phyloP scores from a whole-genome alignment of 1,284 basidiomycete genomes.

The Exobasidium cylindrosporum region DNA sequence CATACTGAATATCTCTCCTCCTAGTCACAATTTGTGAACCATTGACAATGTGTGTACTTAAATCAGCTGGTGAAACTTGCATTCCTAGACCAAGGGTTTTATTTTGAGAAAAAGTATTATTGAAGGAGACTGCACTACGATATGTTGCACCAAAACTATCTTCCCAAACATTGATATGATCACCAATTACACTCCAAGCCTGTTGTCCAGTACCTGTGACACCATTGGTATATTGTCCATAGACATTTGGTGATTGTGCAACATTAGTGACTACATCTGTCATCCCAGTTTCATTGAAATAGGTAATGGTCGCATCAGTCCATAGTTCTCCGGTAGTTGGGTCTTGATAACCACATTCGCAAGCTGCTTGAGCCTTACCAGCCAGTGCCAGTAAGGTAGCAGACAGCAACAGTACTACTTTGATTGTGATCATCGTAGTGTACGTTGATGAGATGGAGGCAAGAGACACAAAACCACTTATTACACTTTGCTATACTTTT shows the following conservation, averaged over 20 bases:
- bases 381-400: background rate
- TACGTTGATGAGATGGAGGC: background rate
- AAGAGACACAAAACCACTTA: background rate
- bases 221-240: conserved; percentile 25
- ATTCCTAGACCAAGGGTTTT: conserved; percentile 22
- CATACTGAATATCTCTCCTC: conserved; percentile 44
- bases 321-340: conserved; percentile 36
- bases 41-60: conserved; percentile 30
- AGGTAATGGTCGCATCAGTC: conserved; percentile 45
- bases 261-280: conserved; percentile 26
- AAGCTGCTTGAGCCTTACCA: conserved; percentile 7
- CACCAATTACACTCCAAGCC: conserved; percentile 31
- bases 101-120: conserved; percentile 38
- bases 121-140: conserved; percentile 35
- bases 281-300: conserved; percentile 46
- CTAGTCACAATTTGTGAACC: conserved; percentile 39
- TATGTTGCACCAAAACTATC: conserved; percentile 39
- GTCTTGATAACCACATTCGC: conserved; percentile 45
- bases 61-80: conserved; percentile 32
- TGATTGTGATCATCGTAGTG: background rate
- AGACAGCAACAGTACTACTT: background rate
- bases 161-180: conserved; percentile 41
- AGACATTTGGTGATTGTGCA: conserved; percentile 26
- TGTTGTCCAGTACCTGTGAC: conserved; percentile 32
- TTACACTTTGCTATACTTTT: no score